Evolutionary conservation across 2,329 filamentous ascomycete genomes (phyloP).

Genomic region (Cercospora janseana): DNA sequence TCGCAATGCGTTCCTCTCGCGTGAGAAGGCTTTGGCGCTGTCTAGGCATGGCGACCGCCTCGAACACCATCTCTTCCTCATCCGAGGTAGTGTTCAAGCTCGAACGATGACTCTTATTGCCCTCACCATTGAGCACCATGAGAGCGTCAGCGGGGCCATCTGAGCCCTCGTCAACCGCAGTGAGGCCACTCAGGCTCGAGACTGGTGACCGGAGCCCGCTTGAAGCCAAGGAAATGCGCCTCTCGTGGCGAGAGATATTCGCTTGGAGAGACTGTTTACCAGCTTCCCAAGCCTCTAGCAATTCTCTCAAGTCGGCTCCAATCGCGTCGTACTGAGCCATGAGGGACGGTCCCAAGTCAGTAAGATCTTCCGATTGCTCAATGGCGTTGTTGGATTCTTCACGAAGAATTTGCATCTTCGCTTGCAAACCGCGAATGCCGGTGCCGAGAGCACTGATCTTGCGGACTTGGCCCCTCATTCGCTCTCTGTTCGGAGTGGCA

Average conservation of each 20-base stretch:
- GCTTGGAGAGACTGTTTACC: constrained; percentile 79
- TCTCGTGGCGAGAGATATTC: constrained; percentile 78
- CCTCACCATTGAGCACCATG: constrained; percentile 72
- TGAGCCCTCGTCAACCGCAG: constrained; percentile 51
- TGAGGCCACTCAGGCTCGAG: constrained; percentile 63
- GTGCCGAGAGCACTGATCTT: constrained; percentile 86
- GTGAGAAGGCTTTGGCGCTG: constrained; percentile 62
- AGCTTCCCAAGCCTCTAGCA: constrained; percentile 51
- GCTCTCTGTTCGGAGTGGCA: constrained; percentile 65
- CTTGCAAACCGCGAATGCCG: constrained; percentile 86
- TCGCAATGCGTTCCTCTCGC: constrained; percentile 80
- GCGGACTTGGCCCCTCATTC: constrained; percentile 80
- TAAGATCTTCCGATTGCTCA: constrained; percentile 60
- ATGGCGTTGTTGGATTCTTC: constrained; percentile 83
- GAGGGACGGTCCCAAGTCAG: constrained; percentile 72
- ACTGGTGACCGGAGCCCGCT: constrained; percentile 49
- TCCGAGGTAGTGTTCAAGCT: constrained; percentile 51
- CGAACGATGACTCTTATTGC: constrained; percentile 40
- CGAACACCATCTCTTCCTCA: constrained; percentile 74
- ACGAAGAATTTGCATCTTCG: constrained; percentile 86
- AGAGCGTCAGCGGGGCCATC: constrained; percentile 68
- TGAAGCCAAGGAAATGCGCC: constrained; percentile 50
- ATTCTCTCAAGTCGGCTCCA: constrained; percentile 72
- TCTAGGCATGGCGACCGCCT: constrained; percentile 76
- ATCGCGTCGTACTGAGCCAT: constrained; percentile 94